Evolutionary conservation across 352 stramenopile genomes (phyloP).

Genomic region (Globisporangium splendens): DNA sequence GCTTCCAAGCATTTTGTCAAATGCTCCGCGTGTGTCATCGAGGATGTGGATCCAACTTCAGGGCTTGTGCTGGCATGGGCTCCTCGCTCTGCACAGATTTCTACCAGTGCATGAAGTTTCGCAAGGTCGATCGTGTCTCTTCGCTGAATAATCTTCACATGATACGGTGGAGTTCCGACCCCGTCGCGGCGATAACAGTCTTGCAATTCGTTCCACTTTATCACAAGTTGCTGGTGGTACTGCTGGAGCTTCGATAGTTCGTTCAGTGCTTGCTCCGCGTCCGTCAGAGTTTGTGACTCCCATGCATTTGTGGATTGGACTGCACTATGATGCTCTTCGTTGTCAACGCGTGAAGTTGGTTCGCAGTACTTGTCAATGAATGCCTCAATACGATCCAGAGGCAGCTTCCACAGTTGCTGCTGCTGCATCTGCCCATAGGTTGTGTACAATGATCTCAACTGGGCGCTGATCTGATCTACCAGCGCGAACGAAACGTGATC

Average conservation of each 20-base stretch:
- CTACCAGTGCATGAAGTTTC: slow-evolving; percentile 36
- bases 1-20: slow-evolving; percentile 27
- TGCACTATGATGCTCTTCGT: too few relatives aligned
- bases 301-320: slow-evolving; percentile 1
- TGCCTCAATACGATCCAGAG: slow-evolving; percentile 40
- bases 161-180: not conserved
- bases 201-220: slow-evolving; percentile 51
- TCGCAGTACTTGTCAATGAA: slow-evolving; percentile 27
- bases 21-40: slow-evolving; percentile 1
- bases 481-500: slow-evolving; percentile 71
- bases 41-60: not conserved
- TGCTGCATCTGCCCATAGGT: slow-evolving; percentile 54
- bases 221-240: slow-evolving; percentile 52
- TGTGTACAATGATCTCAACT: slow-evolving; percentile 52
- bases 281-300: slow-evolving; percentile 19
- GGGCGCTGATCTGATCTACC: slow-evolving; percentile 55
- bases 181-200: slow-evolving; percentile 24
- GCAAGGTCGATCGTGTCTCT: slow-evolving; percentile 30
- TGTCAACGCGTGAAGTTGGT: not conserved
- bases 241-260: slow-evolving; percentile 42
- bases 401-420: slow-evolving; percentile 42
- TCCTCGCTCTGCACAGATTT: slow-evolving; percentile 20
- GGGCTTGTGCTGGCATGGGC: not conserved
- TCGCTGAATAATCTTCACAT: slow-evolving; percentile 19
- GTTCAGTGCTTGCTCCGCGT: slow-evolving; percentile 35